Evolutionary conservation across 2,329 filamentous ascomycete genomes (phyloP), one percentile per base, ranked within the genome.

Genomic region (Colletotrichum sp.): DNA sequence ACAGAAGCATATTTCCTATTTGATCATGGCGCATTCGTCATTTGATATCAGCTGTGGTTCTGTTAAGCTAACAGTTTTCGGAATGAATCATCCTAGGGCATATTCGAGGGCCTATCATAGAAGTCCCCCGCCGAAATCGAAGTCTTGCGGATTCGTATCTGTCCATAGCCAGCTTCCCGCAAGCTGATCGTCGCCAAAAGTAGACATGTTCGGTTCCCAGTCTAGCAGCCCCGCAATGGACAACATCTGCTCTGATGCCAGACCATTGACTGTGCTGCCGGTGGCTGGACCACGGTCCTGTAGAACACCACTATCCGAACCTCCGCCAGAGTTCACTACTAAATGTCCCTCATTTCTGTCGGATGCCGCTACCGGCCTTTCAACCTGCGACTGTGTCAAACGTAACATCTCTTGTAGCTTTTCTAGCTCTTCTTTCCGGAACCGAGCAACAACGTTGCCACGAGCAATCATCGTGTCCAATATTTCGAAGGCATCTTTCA

Each of bases 401-500:
- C 25, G 30, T 6, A 76, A 18, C 32, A 70, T 70, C 15, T 74
- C 70, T 52, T 76, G 70, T 5, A 76, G 32, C 34, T 69, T 64
- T 34, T 70, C 60, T 6, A 66, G 28, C 25, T 74, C 70, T 22
- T 70, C 65, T 4, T 62, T 52, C n/a, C 66, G 74, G 5, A 39
- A 74, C 4, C 27, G 16, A 16, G 74, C 74, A 18, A 65, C 66
- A 1, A 66, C 52, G 10, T 74, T 68, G 4, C 60, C 74, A 27
- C 70, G 66, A 9, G 43, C 36, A 3, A 74, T 52, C 48, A 70
- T 58, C 4, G 30, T 52, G 9, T 67, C 70, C 8, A 74, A 28
- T 4, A 76, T 72, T 5, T 28, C n/a, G 15, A 56, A 36, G 1
- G 71, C 61, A 30, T 28, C 69, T 8, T 74, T 32, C 60, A 66